Evolutionary conservation across 176 grass and related monocot genomes (phyloP).

Genomic region (Leersia perrieri): DNA sequence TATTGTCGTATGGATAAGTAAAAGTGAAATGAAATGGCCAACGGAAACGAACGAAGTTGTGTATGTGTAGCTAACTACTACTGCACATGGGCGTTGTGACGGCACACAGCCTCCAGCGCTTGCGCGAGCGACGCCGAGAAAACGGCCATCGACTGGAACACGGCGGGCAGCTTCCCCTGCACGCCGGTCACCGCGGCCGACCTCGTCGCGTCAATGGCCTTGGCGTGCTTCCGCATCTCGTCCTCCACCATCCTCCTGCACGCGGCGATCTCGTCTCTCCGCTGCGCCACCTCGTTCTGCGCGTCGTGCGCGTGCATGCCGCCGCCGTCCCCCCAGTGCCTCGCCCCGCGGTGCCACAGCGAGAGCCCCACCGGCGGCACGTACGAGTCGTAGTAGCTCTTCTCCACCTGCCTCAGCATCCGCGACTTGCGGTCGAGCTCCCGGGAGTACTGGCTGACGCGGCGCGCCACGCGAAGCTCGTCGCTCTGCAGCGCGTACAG

Average conservation of each 20-base stretch:
- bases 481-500: slow-evolving; percentile 62
- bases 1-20: neutral
- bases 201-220: slow-evolving; percentile 65
- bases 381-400: slow-evolving; percentile 68
- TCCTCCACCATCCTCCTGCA: slow-evolving; percentile 58
- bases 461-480: slow-evolving; percentile 48
- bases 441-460: slow-evolving; percentile 31
- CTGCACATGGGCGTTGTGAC: neutral
- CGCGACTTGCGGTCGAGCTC: slow-evolving; percentile 64
- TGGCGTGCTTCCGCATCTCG: slow-evolving; percentile 67
- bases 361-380: slow-evolving; percentile 17
- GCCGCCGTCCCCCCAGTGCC: slow-evolving; percentile 33
- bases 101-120: slow-evolving; percentile 43
- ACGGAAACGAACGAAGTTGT: neutral
- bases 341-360: slow-evolving; percentile 30
- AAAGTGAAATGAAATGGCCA: neutral
- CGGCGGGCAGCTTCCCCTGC: slow-evolving; percentile 60
- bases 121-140: slow-evolving; percentile 51
- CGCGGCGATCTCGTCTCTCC: slow-evolving; percentile 45
- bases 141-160: slow-evolving; percentile 65
- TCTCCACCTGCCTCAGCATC: slow-evolving; percentile 61
- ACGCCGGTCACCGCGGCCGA: slow-evolving; percentile 49
- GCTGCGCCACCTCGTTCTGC: slow-evolving; percentile 38
- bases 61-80: neutral
- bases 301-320: slow-evolving; percentile 37